phyloP scores from a whole-genome alignment of 2,329 filamentous ascomycete genomes.

The Thielaviopsis euricoi region DNA sequence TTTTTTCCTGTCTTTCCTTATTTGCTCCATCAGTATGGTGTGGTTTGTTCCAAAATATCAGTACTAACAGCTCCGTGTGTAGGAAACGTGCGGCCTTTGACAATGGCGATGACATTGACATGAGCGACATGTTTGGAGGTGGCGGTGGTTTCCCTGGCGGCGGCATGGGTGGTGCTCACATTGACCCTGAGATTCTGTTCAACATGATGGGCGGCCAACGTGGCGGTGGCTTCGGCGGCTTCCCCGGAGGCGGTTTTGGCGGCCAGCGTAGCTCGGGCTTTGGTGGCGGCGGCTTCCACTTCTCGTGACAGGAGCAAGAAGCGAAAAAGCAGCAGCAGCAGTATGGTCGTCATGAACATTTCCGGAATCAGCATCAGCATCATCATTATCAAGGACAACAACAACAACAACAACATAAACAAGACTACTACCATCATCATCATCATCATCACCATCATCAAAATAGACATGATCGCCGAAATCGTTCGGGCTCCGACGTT shows the following conservation, averaged over 20 bases:
- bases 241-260: slow-evolving; percentile 23
- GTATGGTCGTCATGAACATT: background rate
- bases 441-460: background rate
- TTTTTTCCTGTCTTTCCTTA: no score
- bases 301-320: slow-evolving; percentile 19
- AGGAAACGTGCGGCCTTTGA: slow-evolving; percentile 85
- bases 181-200: slow-evolving; percentile 64
- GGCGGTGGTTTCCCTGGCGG: slow-evolving; percentile 40
- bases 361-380: background rate
- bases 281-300: slow-evolving; percentile 39
- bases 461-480: background rate
- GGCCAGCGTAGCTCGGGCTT: slow-evolving; percentile 32
- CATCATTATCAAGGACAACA: background rate
- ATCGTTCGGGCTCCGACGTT: background rate
- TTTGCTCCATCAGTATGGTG: no score
- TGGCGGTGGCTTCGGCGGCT: slow-evolving; percentile 32
- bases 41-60: no score
- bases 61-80: slow-evolving; percentile 9
- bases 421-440: no score
- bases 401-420: no score
- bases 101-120: slow-evolving; percentile 80
- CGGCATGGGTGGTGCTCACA: slow-evolving; percentile 47
- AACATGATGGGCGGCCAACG: slow-evolving; percentile 63
- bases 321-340: background rate
- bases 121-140: slow-evolving; percentile 66